These are phyloP conservation scores for Citrus maxima DNA, from an alignment of 345 rosid genomes.

Conservation along the genomic window DNA sequence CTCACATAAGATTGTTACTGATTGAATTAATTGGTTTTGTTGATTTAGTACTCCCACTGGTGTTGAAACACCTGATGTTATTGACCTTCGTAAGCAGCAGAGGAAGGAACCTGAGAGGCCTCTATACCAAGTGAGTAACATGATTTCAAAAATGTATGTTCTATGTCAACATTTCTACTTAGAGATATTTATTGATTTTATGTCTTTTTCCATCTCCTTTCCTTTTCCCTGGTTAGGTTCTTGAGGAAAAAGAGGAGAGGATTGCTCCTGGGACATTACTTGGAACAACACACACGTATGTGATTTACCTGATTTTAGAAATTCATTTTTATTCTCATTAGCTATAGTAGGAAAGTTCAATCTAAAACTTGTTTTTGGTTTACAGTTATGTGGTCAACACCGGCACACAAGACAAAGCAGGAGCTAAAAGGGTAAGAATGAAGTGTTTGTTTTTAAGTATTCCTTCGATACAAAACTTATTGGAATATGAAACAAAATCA, in stretches of 20 bases:
- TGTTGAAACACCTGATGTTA: constrained; percentile 99
- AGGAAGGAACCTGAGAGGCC: constrained; percentile 96
- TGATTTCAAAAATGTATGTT: constrained; percentile 3
- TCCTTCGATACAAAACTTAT: background rate
- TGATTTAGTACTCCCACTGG: constrained; percentile 91
- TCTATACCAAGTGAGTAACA: constrained; percentile 70
- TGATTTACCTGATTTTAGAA: background rate
- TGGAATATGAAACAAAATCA: too few relatives aligned
- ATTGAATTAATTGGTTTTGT: constrained; percentile 3
- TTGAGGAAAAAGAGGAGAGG: constrained; percentile 82
- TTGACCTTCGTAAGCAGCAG: constrained; percentile 98
- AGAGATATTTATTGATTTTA: background rate
- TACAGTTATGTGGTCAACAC: constrained; percentile 66
- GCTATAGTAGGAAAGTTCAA: background rate
- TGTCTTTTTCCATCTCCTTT: background rate
- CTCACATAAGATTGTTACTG: background rate
- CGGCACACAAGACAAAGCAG: constrained; percentile 77
- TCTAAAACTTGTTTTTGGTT: background rate
- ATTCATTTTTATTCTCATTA: background rate
- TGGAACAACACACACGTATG: constrained; percentile 91
- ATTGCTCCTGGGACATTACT: constrained; percentile 85
- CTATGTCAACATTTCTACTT: background rate
- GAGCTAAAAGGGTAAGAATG: constrained; percentile 82
- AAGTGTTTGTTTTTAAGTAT: background rate
- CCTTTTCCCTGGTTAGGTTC: constrained; percentile 45